Evolutionary conservation across 2,329 filamentous ascomycete genomes (phyloP).

Genomic region (Decorospora gaudefroyi): DNA sequence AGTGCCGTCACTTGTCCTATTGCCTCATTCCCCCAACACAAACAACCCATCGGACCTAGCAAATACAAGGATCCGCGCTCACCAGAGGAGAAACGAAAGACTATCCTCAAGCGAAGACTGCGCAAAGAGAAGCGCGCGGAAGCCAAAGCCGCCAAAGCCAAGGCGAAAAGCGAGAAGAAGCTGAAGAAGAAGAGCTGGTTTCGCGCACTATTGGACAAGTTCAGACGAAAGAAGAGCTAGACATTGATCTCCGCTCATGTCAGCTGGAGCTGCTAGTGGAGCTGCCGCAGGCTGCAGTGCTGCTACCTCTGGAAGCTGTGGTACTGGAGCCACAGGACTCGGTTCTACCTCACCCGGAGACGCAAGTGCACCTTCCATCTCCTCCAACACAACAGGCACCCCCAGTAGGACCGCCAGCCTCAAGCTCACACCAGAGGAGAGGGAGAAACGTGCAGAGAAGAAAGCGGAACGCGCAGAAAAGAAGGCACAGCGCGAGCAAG

Average conservation of each 20-base stretch:
- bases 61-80: slow-evolving; percentile 1
- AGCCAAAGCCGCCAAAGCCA: background rate
- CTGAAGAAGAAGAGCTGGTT: background rate
- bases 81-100: background rate
- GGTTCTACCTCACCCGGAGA: too few relatives aligned
- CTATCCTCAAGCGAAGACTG: slow-evolving; percentile 5
- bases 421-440: background rate
- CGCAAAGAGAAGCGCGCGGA: background rate
- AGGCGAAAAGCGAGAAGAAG: background rate
- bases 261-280: too few relatives aligned
- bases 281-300: too few relatives aligned
- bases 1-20: slow-evolving; percentile 3
- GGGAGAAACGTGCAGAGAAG: background rate
- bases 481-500: background rate
- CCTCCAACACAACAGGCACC: background rate
- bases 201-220: background rate
- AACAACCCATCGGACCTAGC: background rate
- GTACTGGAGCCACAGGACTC: too few relatives aligned
- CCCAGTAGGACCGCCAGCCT: background rate
- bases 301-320: too few relatives aligned
- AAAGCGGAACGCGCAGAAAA: background rate
- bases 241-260: too few relatives aligned
- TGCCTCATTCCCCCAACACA: background rate
- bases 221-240: slow-evolving; percentile 8
- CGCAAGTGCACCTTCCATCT: background rate